Evolutionary conservation across 1,284 basidiomycete genomes (phyloP).

Genomic region (Caloboletus firmus): DNA sequence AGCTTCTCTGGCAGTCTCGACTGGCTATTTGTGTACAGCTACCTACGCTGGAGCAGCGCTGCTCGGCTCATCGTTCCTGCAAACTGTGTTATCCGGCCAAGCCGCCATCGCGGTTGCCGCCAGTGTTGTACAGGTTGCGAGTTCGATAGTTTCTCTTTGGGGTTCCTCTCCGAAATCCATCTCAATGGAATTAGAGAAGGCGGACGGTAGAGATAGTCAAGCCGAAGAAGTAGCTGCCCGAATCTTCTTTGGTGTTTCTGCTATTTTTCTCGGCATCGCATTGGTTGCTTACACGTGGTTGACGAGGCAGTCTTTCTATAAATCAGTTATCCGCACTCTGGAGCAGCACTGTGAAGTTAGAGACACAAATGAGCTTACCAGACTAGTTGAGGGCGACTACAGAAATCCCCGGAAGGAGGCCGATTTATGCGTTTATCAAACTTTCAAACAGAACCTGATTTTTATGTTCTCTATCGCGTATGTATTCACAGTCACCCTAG

Average conservation of each 20-base stretch:
- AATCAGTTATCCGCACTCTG: conserved; percentile 45
- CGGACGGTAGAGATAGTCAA: conserved; percentile 33
- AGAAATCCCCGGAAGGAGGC: conserved; percentile 29
- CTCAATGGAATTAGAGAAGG: not conserved
- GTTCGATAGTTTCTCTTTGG: conserved; percentile 55
- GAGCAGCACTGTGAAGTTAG: conserved; percentile 33
- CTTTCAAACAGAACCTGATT: conserved; percentile 61
- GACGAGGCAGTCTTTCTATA: conserved; percentile 54
- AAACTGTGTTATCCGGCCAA: conserved; percentile 71
- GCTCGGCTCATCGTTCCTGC: conserved; percentile 66
- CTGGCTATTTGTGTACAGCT: conserved; percentile 68
- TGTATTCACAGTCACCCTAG: conserved; percentile 79
- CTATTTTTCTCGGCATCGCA: conserved; percentile 57
- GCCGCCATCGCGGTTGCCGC: conserved; percentile 72
- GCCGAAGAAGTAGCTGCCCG: conserved; percentile 63
- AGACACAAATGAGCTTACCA: conserved; percentile 33
- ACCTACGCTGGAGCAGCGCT: conserved; percentile 67
- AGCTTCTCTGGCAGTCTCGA: conserved; percentile 56
- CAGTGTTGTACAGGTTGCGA: conserved; percentile 65
- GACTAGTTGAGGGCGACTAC: conserved; percentile 37
- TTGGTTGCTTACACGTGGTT: conserved; percentile 54
- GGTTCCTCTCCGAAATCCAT: conserved; percentile 32
- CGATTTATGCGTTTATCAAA: conserved; percentile 45
- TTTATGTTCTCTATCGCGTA: conserved; percentile 75
- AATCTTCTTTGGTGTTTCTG: conserved; percentile 66